These are phyloP conservation scores for Pisolithus microcarpus DNA, from an alignment of 768 basidiomycete species.

Conservation along the genomic window DNA sequence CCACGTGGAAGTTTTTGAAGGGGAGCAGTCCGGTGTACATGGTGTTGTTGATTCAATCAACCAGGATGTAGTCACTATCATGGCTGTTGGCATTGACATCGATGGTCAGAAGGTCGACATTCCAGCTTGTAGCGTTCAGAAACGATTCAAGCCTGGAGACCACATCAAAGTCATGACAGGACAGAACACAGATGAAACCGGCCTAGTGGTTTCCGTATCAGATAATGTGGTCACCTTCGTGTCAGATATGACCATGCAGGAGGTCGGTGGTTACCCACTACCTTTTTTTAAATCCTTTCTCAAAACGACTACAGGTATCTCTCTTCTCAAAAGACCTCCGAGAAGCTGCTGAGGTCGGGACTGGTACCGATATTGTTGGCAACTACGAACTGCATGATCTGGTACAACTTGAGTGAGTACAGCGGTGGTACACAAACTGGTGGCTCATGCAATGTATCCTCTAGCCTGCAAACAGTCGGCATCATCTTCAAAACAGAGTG, in stretches of 20 bases:
- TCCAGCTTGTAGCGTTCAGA: conserved; percentile 82
- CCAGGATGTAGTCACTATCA: conserved; percentile 81
- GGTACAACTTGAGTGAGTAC: conserved; percentile 87
- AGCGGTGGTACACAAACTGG: background rate
- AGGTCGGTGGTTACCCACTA: conserved; percentile 42
- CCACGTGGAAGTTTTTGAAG: conserved; percentile 95
- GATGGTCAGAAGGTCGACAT: conserved; percentile 83
- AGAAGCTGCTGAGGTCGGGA: conserved; percentile 93
- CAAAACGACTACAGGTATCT: conserved; percentile 55
- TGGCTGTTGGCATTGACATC: conserved; percentile 72
- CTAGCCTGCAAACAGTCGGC: conserved; percentile 85
- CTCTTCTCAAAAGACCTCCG: conserved; percentile 96
- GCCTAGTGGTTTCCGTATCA: conserved; percentile 86
- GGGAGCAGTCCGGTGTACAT: conserved; percentile 88
- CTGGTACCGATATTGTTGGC: conserved; percentile 80
- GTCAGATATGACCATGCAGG: conserved; percentile 93
- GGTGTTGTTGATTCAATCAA: conserved; percentile 88
- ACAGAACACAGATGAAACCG: conserved; percentile 90
- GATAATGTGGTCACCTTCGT: conserved; percentile 92
- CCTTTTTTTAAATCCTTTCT: background rate
- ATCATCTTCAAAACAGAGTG: conserved; percentile 97
- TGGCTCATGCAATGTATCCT: conserved; percentile 7
- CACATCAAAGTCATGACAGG: conserved; percentile 98
- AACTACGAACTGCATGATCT: conserved; percentile 95
- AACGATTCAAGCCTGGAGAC: conserved; percentile 93